Base-by-base conservation (phyloP, 1,139 yeast genomes). In the Sugiyamaella novakii region DNA sequence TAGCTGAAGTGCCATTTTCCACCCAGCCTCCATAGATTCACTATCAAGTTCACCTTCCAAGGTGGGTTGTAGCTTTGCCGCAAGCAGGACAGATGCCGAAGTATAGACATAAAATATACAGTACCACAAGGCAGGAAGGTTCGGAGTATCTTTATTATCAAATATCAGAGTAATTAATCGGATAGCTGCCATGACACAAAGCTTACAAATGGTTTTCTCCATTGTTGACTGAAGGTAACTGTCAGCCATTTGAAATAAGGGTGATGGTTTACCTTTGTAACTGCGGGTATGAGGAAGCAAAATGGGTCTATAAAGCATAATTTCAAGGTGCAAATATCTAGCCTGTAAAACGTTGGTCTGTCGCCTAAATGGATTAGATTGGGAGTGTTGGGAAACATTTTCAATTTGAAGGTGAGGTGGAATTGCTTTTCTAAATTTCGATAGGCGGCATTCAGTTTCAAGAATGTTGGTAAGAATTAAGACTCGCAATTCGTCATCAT, bases 51-150 rank as follows among this genome's bases (percentile, higher is more conserved):
- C 50, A 25, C 41, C 37, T 30, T 50, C 30, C 17, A 55, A 28
- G 1, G 47, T 24, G 4, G 60, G 59, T 35, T 46, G 52, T 3
- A 58, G 43, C 36, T 48, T 55, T 15, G 59, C 58, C 8, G 56
- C 58, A 34, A 57, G 36, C 33, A 58, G 46, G 2, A 53, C 58
- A 11, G 55, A 40, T 3, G 59, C 57, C 3, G 61, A 48, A 5
- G 57, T 53, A 38, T 56, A 56, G 10, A 50, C 49, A 35, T 54
- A 56, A 42, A 49, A 56, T 2, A 55, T 49, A 27, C 47, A 37
- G 33, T 54, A 53, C 61, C 61, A 57, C 46, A 53, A 44, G 2
- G 53, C 55, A 3, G 61, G 61, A 3, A 55, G 31, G 24, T 48
- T 43, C 4, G 53, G 45, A n/a, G 51, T 38, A 27, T 43, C 43